phyloP scores from a whole-genome alignment of 2,329 filamentous ascomycete genomes.

The Alternaria longipes region DNA sequence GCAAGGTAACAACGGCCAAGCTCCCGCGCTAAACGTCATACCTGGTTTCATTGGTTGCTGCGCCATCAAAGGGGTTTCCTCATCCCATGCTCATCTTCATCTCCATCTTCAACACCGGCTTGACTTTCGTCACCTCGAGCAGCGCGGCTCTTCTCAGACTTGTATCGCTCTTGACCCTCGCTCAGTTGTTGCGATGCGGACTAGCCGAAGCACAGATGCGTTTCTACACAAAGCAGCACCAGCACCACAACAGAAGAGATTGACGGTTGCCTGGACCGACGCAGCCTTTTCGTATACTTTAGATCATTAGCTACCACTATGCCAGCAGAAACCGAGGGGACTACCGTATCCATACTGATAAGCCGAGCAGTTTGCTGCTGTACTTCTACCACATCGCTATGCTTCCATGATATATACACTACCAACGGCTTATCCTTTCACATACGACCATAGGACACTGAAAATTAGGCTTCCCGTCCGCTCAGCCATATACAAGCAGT shows the following conservation, averaged over 20 bases:
- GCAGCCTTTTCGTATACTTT: not conserved
- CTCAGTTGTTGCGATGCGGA: not conserved
- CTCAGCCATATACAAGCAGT: not conserved
- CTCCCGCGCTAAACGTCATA: conserved; percentile 22
- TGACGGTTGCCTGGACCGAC: not conserved
- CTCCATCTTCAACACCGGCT: not conserved
- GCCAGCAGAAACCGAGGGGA: not conserved
- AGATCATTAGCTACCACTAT: not conserved
- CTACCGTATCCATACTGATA: not conserved
- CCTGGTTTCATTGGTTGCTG: conserved; percentile 18
- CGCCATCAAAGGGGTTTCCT: conserved; percentile 10
- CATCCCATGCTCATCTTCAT: not conserved
- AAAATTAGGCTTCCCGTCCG: not conserved
- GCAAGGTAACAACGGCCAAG: conserved; percentile 15
- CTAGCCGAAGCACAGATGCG: not conserved
- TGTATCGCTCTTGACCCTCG: not conserved
- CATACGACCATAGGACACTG: not conserved
- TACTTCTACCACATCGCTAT: not conserved
- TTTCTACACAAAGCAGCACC: not conserved
- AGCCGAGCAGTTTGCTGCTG: rapidly evolving
- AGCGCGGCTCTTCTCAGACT: not conserved
- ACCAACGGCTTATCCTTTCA: not conserved
- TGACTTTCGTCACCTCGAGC: not conserved
- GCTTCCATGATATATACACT: not conserved
- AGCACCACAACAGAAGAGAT: not conserved